A percentile compares a stretch with the other conserved stretches of the same genome.
Evolutionary conservation across 371 early-diverging fungal genomes (phyloP).

Genomic region (Apophysomyces trapeziformis): DNA sequence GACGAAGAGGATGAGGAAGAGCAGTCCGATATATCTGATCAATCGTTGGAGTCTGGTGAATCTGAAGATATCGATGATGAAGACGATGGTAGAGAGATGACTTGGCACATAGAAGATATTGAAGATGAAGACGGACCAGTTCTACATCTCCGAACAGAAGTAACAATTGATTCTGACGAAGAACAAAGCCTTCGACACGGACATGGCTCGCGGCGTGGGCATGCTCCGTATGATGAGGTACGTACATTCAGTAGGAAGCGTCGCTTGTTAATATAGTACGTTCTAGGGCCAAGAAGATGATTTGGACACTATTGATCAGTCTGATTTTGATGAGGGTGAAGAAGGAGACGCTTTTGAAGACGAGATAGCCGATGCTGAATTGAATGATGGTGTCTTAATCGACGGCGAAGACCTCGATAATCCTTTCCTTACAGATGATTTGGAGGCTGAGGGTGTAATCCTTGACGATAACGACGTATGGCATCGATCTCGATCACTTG

Average conservation of each 20-base stretch:
- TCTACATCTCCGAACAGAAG: conserved; percentile 44
- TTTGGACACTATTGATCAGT: conserved; percentile 47
- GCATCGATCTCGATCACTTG: conserved; percentile 17
- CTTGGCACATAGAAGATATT: conserved; percentile 57
- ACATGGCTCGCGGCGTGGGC: conserved; percentile 16
- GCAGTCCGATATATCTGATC: conserved; percentile 41
- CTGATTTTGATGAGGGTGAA: conserved; percentile 56
- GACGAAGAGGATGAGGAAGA: conserved; percentile 41
- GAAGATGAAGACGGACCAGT: conserved; percentile 62
- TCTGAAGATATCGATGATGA: conserved; percentile 59
- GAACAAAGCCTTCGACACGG: conserved; percentile 21
- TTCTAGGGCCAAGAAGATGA: conserved; percentile 44
- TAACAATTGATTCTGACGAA: conserved; percentile 48
- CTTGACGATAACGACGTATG: conserved; percentile 30
- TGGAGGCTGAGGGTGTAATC: conserved; percentile 30
- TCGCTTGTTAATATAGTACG: not conserved
- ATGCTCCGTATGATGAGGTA: conserved; percentile 44
- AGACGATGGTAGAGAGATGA: conserved; percentile 53
- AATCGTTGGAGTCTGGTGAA: conserved; percentile 37
- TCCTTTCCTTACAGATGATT: conserved; percentile 57
- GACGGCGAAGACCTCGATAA: conserved; percentile 63
- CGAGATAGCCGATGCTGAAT: conserved; percentile 48
- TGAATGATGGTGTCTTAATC: conserved; percentile 47
- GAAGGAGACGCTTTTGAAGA: conserved; percentile 55
- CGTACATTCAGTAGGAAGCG: conserved; percentile 1